Evolutionary conservation across 2,329 filamentous ascomycete species (phyloP), one percentile per base, ranked within the genome.

Genomic region (Teratosphaeria nubilosa): DNA sequence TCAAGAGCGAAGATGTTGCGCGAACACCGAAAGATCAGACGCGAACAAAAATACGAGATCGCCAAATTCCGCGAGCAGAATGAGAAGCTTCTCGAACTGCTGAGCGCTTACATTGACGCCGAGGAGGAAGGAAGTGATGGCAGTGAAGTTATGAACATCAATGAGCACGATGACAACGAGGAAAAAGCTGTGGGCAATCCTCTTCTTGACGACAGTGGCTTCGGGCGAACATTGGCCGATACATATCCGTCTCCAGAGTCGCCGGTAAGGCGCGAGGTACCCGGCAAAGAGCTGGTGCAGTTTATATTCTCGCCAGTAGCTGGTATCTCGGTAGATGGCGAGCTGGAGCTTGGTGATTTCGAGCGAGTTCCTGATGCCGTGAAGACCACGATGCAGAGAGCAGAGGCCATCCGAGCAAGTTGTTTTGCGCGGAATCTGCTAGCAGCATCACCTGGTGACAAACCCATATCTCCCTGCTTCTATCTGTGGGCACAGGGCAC

Each of bases 1-100:
- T 62, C 60, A 22, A 59, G 59, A 30, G 55, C 59, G 34, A 53
- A 56, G 34, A 30, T 60, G 16, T 59, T 58, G 60, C 56, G 59
- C 10, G 54, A 59, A 30, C 20, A 56, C 32, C 52, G 56, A 14
- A 34, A 54, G 31, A 53, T 59, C 3, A 11, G 56, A 7, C 55
- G 51, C 14, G 53, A 59, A 24, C 51, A 56, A 31, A 51, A 48
- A 13, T 37, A 14, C 22, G 30, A 22, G 6, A 53, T 30, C 10
- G 51, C 6, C 9, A 51, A 37, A 10, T 37, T 58, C 14, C 24
- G 31, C 3, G 37, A 32, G 24, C 53, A 53, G 14, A 55, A 55
- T 20, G 13, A 11, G 48, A 45, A 51, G 9, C 41, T 55, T 41
- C 51, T 55, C 9, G 32, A n/a, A n/a, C 30, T 53, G 4, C 52